Evolutionary conservation across 257 asterid genomes (phyloP).

Genomic region (Penstemon davidsonii): DNA sequence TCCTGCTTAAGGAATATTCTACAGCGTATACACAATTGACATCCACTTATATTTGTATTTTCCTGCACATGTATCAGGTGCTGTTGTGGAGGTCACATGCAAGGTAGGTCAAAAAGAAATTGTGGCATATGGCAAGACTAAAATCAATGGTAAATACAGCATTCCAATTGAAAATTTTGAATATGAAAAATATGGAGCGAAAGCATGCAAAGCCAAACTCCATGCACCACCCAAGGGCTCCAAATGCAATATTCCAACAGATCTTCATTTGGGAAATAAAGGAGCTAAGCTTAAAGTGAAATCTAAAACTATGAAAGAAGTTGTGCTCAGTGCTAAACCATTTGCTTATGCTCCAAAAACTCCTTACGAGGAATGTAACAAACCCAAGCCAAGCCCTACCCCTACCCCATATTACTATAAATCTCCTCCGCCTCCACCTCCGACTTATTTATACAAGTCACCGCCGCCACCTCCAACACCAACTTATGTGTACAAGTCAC

Average conservation of each 20-base stretch:
- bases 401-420: slow-evolving; percentile 57
- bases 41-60: neutral
- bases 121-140: slow-evolving; percentile 64
- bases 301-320: slow-evolving; percentile 56
- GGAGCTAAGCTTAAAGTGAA: slow-evolving; percentile 63
- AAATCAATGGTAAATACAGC: slow-evolving; percentile 66
- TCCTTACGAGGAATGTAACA: slow-evolving; percentile 46
- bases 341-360: slow-evolving; percentile 76
- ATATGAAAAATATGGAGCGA: slow-evolving; percentile 59
- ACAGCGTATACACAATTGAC: neutral
- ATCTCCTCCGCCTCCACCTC: slow-evolving; percentile 60
- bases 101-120: slow-evolving; percentile 52
- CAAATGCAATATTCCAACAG: slow-evolving; percentile 54
- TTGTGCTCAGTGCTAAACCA: slow-evolving; percentile 64
- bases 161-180: slow-evolving; percentile 51
- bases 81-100: slow-evolving; percentile 76
- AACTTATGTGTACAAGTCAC: slow-evolving; percentile 24
- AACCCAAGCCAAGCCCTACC: slow-evolving; percentile 49
- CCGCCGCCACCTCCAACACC: slow-evolving; percentile 47
- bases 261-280: slow-evolving; percentile 53
- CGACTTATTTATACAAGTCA: slow-evolving; percentile 30
- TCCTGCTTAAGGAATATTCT: slow-evolving; percentile 3
- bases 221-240: slow-evolving; percentile 67
- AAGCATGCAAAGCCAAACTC: slow-evolving; percentile 71
- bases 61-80: slow-evolving; percentile 42